A percentile compares a stretch with the other conserved stretches of the same genome.
Conservation (phyloP, 2,329 filamentous ascomycete genomes). For the Magnaporthiopsis incrustans region DNA sequence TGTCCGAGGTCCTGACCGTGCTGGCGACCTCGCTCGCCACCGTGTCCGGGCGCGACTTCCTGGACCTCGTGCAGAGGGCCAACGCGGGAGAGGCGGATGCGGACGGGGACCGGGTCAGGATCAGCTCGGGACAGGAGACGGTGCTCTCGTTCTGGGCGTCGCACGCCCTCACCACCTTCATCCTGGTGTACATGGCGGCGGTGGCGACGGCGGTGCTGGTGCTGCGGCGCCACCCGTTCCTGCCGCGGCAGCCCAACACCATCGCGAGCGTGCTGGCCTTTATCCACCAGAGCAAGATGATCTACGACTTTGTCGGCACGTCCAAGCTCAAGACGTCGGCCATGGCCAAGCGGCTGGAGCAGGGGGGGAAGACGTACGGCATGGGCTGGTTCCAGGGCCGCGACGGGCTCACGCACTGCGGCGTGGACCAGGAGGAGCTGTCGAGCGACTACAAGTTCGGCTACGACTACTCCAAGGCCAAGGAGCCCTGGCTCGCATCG, state of each 20-base stretch:
- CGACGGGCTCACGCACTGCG: conserved; percentile 66
- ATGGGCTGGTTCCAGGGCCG: conserved; percentile 70
- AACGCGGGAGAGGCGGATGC: conserved; percentile 8
- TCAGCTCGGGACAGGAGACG: conserved; percentile 52
- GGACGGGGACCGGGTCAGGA: conserved; percentile 28
- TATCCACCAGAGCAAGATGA: conserved; percentile 74
- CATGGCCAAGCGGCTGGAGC: conserved; percentile 54
- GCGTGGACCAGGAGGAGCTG: conserved; percentile 70
- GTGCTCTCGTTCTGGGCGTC: conserved; percentile 58
- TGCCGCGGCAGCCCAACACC: conserved; percentile 71
- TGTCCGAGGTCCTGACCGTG: conserved; percentile 67
- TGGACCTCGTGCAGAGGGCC: conserved; percentile 12
- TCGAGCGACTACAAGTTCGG: conserved; percentile 56
- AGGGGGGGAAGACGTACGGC: conserved; percentile 59
- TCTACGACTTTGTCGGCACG: conserved; percentile 66
- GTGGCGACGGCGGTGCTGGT: conserved; percentile 53
- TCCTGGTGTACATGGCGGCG: conserved; percentile 56
- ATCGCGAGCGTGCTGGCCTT: conserved; percentile 70
- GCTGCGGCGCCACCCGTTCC: conserved; percentile 58
- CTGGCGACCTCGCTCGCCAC: conserved; percentile 57
- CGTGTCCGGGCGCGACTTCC: conserved; percentile 55
- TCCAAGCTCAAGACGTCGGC: conserved; percentile 51
- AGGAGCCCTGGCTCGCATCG: conserved; percentile 40
- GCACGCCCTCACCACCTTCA: conserved; percentile 51
- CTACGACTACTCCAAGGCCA: conserved; percentile 37